These are phyloP conservation scores for Glaciozyma antarctica DNA, from an alignment of 768 basidiomycete genomes.

Conservation along the genomic window DNA sequence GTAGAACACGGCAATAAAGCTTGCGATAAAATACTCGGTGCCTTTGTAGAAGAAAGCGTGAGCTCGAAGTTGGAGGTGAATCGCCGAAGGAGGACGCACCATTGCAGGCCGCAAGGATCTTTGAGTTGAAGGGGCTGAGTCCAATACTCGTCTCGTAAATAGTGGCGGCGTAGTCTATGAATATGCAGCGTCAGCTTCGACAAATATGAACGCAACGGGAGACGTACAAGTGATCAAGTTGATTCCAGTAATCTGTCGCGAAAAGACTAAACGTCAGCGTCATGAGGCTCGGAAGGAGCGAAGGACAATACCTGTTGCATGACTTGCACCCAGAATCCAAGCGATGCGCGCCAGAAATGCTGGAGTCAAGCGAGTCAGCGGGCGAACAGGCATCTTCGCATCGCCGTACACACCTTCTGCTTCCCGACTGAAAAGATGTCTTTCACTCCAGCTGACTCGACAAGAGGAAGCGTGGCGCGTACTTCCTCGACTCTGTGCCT, in stretches of 20 bases:
- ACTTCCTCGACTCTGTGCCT: not conserved
- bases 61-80: slow-evolving; percentile 36
- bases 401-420: not conserved
- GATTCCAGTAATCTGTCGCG: slow-evolving; percentile 59
- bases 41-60: slow-evolving; percentile 40
- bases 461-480: not conserved
- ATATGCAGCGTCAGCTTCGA: not conserved
- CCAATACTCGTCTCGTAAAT: not conserved
- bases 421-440: not conserved
- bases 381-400: not conserved
- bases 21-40: slow-evolving; percentile 36
- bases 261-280: slow-evolving; percentile 50
- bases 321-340: not conserved
- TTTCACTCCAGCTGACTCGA: not conserved
- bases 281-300: not conserved
- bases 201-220: not conserved
- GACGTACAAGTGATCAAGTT: slow-evolving; percentile 51
- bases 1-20: slow-evolving; percentile 30
- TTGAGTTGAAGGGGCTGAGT: not conserved
- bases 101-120: not conserved
- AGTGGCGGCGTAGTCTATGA: not conserved
- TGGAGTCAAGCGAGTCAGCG: not conserved
- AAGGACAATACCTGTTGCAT: not conserved
- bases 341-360: not conserved
- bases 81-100: not conserved